phyloP scores from a whole-genome alignment of 768 basidiomycete species.

The Russula earlei region DNA sequence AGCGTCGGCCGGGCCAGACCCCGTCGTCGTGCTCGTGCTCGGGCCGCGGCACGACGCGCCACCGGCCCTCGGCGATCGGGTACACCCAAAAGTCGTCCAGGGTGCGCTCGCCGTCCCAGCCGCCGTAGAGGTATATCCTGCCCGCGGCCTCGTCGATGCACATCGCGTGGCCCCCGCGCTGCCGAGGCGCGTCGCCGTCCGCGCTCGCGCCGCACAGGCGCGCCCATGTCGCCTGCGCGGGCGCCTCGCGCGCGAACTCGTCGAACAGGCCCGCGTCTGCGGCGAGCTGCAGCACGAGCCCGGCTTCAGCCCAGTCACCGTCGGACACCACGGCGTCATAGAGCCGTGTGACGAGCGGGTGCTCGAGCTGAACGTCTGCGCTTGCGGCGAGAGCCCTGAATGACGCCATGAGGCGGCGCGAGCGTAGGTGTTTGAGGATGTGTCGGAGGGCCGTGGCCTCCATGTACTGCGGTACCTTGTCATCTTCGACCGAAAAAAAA shows the following conservation, averaged over 20 bases:
- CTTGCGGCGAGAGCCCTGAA: slow-evolving; percentile 49
- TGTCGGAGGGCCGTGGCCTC: slow-evolving; percentile 58
- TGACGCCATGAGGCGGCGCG: slow-evolving; percentile 60
- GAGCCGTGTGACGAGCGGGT: slow-evolving; percentile 58
- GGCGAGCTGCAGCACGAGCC: slow-evolving; percentile 41
- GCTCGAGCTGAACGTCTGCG: slow-evolving; percentile 51
- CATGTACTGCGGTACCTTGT: slow-evolving; percentile 39
- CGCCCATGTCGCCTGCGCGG: slow-evolving; percentile 53
- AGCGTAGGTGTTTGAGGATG: slow-evolving; percentile 67
- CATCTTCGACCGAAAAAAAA: background rate
- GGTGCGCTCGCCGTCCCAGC: slow-evolving; percentile 65
- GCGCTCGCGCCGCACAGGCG: slow-evolving; percentile 50
- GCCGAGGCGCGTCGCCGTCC: slow-evolving; percentile 54
- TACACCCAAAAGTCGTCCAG: slow-evolving; percentile 79
- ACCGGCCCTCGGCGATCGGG: slow-evolving; percentile 46
- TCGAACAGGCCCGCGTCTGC: slow-evolving; percentile 53
- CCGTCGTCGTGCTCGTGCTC: slow-evolving; percentile 42
- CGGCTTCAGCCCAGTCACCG: slow-evolving; percentile 53
- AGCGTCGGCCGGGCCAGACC: slow-evolving; percentile 61
- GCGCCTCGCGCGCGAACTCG: slow-evolving; percentile 45
- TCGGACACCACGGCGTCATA: slow-evolving; percentile 55
- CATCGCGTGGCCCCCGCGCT: slow-evolving; percentile 76
- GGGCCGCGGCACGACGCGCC: slow-evolving; percentile 49
- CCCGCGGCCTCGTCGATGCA: slow-evolving; percentile 58
- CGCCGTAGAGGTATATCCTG: slow-evolving; percentile 67